A percentile compares a stretch with the other conserved stretches of the same genome.
These are phyloP conservation scores for Rhodomyrtus tomentosa DNA, from an alignment of 345 rosid species.

Conservation along the genomic window DNA sequence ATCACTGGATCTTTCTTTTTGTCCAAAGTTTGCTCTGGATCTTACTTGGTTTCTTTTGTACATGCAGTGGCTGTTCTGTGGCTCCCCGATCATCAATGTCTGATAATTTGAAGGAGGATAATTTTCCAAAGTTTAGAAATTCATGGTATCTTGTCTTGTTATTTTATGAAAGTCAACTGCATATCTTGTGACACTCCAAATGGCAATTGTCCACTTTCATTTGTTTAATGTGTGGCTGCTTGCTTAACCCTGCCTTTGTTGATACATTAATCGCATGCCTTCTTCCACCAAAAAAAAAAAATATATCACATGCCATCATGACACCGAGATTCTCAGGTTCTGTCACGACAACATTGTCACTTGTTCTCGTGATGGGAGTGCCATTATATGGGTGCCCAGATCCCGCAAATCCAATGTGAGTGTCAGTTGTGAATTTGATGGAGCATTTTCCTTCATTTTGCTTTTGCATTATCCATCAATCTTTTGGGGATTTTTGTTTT, in stretches of 20 bases:
- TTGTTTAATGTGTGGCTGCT: neutral
- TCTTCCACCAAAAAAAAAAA: neutral
- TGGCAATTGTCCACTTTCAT: neutral
- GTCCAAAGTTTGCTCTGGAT: conserved; percentile 1
- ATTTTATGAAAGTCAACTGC: neutral
- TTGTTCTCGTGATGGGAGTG: conserved; percentile 99
- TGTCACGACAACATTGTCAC: conserved; percentile 95
- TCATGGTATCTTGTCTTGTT: conserved; percentile 42
- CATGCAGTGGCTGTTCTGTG: conserved; percentile 81
- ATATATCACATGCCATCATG: neutral
- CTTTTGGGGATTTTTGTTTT: neutral
- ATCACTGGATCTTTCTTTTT: conserved; percentile 2
- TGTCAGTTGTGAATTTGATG: neutral
- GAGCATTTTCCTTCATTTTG: neutral
- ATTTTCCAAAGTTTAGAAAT: conserved; percentile 79
- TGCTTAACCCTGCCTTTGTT: neutral
- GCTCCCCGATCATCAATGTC: conserved; percentile 61
- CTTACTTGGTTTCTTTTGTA: conserved; percentile 1
- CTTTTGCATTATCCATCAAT: neutral
- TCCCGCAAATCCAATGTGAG: conserved; percentile 87
- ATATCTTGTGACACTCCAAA: neutral
- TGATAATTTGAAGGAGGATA: conserved; percentile 76
- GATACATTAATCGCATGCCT: neutral
- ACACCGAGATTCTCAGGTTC: conserved; percentile 41
- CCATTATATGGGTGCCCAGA: conserved; percentile 93